These are phyloP conservation scores for Knufia petricola DNA, from an alignment of 2,329 filamentous ascomycete genomes.

Conservation along the genomic window DNA sequence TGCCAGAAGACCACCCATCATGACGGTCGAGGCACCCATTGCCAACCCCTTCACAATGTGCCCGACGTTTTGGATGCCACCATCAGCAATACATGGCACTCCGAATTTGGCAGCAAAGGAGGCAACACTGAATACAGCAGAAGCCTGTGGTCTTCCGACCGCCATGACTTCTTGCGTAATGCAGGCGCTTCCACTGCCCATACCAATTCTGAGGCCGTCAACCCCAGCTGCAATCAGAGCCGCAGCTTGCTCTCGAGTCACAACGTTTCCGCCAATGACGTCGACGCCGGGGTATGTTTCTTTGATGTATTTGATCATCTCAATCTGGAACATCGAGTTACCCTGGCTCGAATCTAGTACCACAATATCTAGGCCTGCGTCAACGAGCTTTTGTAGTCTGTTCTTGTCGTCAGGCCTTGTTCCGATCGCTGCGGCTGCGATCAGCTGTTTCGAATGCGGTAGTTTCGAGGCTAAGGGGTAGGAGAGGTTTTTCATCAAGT, in stretches of 20 bases:
- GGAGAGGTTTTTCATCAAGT: slow-evolving; percentile 97
- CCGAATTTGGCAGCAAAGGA: slow-evolving; percentile 86
- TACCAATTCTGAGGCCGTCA: slow-evolving; percentile 94
- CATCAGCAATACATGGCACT: slow-evolving; percentile 95
- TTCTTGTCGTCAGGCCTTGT: slow-evolving; percentile 88
- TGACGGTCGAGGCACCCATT: slow-evolving; percentile 86
- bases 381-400: slow-evolving; percentile 76
- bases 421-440: slow-evolving; percentile 89
- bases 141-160: slow-evolving; percentile 89
- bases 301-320: slow-evolving; percentile 98
- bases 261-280: slow-evolving; percentile 96
- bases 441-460: slow-evolving; percentile 91
- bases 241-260: slow-evolving; percentile 93
- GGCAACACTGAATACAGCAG: slow-evolving; percentile 81
- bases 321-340: slow-evolving; percentile 96
- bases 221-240: slow-evolving; percentile 84
- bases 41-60: slow-evolving; percentile 98
- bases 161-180: slow-evolving; percentile 99
- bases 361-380: slow-evolving; percentile 90
- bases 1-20: slow-evolving; percentile 98
- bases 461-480: slow-evolving; percentile 95
- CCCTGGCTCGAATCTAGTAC: slow-evolving; percentile 94
- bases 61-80: slow-evolving; percentile 94
- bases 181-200: slow-evolving; percentile 96
- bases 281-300: slow-evolving; percentile 73